A percentile compares a stretch with the other conserved stretches of the same genome.
These are phyloP conservation scores for Scedosporium apiospermum DNA, from an alignment of 2,329 filamentous ascomycete genomes.

Conservation along the genomic window DNA sequence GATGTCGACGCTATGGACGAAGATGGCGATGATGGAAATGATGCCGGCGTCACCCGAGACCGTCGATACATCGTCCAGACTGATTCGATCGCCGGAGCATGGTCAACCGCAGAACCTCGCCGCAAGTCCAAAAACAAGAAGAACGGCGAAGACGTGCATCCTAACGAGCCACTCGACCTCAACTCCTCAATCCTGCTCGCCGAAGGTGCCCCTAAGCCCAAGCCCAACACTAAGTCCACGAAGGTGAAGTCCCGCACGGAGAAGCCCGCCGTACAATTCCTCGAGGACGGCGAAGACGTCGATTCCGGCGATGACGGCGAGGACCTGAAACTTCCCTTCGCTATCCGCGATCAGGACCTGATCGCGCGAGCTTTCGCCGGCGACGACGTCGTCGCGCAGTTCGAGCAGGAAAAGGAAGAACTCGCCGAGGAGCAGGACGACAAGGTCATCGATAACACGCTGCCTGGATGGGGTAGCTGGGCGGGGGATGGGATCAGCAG, in stretches of 20 bases:
- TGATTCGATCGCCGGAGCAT: slow-evolving; percentile 5
- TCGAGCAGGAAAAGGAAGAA: slow-evolving; percentile 69
- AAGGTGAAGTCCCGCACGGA: slow-evolving; percentile 7
- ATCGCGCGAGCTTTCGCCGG: slow-evolving; percentile 81
- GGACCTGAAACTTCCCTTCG: slow-evolving; percentile 43
- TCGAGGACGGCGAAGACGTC: slow-evolving; percentile 17
- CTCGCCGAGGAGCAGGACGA: slow-evolving; percentile 69
- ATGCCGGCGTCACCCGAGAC: slow-evolving; percentile 15
- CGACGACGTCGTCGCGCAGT: slow-evolving; percentile 72
- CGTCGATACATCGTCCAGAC: slow-evolving; percentile 11
- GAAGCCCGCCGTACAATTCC: slow-evolving; percentile 6
- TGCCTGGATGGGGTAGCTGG: slow-evolving; percentile 94
- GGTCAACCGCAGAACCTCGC: slow-evolving; percentile 6
- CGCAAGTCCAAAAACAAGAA: slow-evolving; percentile 7
- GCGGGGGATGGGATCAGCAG: slow-evolving; percentile 72
- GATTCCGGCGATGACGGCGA: slow-evolving; percentile 29
- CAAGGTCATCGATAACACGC: slow-evolving; percentile 70
- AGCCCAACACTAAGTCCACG: slow-evolving; percentile 15
- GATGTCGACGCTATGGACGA: slow-evolving; percentile 4
- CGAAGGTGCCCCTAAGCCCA: slow-evolving; percentile 18
- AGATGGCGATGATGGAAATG: slow-evolving; percentile 16
- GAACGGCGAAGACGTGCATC: neutral
- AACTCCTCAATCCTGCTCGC: slow-evolving; percentile 17
- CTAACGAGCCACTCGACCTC: slow-evolving; percentile 13
- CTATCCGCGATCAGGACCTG: slow-evolving; percentile 54